Percentiles rank a stretch among this genome's conserved stretches.
phyloP scores from a whole-genome alignment of 208 protist species.

The Herpetomonas samuelpessoai region DNA sequence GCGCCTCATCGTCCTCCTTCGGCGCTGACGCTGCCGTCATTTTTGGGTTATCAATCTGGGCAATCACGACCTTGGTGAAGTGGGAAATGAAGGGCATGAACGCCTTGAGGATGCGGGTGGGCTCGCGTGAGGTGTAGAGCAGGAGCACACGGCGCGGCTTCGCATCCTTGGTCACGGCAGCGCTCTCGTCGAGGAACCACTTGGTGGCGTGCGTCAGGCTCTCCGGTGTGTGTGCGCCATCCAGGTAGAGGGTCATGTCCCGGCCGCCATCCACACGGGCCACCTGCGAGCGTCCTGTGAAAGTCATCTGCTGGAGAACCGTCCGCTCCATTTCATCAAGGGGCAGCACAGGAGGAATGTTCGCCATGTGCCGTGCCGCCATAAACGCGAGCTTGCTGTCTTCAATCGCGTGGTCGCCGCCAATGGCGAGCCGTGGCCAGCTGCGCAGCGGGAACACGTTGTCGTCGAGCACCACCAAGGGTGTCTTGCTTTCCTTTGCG shows the following conservation, averaged over 20 bases:
- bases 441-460: slow-evolving; percentile 55
- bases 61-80: slow-evolving; percentile 73
- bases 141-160: slow-evolving; percentile 64
- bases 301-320: slow-evolving; percentile 62
- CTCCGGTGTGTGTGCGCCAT: slow-evolving; percentile 89
- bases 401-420: slow-evolving; percentile 70
- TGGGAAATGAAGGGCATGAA: slow-evolving; percentile 64
- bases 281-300: slow-evolving; percentile 78
- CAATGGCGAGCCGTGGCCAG: slow-evolving; percentile 77
- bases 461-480: slow-evolving; percentile 59
- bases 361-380: slow-evolving; percentile 57
- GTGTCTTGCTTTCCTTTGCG: slow-evolving; percentile 31
- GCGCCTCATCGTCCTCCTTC: slow-evolving; percentile 24
- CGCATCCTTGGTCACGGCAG: slow-evolving; percentile 22
- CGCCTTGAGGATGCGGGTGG: slow-evolving; percentile 54
- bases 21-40: background rate
- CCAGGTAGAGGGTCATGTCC: slow-evolving; percentile 67
- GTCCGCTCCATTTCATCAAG: slow-evolving; percentile 56
- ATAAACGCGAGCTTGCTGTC: slow-evolving; percentile 83
- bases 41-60: slow-evolving; percentile 45
- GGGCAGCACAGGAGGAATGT: slow-evolving; percentile 48
- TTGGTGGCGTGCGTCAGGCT: slow-evolving; percentile 57
- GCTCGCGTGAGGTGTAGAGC: slow-evolving; percentile 77
- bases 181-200: slow-evolving; percentile 84
- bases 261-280: slow-evolving; percentile 30